Percentiles rank a stretch among this genome's conserved stretches.
These are phyloP conservation scores for Stentor coeruleus DNA, from an alignment of 73 alveolate genomes.

Conservation along the genomic window DNA sequence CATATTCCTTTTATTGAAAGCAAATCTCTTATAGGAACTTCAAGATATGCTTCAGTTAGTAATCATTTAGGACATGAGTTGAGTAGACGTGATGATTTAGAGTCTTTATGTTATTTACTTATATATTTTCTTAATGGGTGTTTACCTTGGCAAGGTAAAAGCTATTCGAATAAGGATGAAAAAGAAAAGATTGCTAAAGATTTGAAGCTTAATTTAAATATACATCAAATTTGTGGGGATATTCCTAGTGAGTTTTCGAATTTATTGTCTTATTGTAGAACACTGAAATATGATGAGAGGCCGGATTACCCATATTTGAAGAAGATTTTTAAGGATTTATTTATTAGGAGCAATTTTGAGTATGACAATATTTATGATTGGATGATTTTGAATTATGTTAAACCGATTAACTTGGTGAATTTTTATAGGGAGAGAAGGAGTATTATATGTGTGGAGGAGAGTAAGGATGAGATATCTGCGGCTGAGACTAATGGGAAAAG, in stretches of 20 bases:
- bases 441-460: too few relatives aligned
- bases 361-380: constrained; percentile 47
- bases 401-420: too few relatives aligned
- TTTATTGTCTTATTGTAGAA: constrained; percentile 42
- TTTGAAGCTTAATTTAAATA: constrained; percentile 38
- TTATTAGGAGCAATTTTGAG: constrained; percentile 34
- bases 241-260: constrained; percentile 57
- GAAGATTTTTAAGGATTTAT: constrained; percentile 26
- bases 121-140: constrained; percentile 63
- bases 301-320: constrained; percentile 59
- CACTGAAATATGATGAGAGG: constrained; percentile 59
- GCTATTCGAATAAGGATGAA: constrained; percentile 44
- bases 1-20: constrained; percentile 62
- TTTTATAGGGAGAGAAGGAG: too few relatives aligned
- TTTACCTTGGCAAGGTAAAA: constrained; percentile 67
- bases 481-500: too few relatives aligned
- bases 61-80: constrained; percentile 59
- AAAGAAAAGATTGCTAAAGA: constrained; percentile 52
- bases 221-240: constrained; percentile 50
- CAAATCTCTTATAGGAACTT: constrained; percentile 66
- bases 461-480: too few relatives aligned
- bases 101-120: constrained; percentile 60
- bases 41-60: constrained; percentile 60
- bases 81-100: constrained; percentile 75
- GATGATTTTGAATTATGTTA: constrained; percentile 13